phyloP scores from a whole-genome alignment of 345 rosid species.

The Gossypium australe region DNA sequence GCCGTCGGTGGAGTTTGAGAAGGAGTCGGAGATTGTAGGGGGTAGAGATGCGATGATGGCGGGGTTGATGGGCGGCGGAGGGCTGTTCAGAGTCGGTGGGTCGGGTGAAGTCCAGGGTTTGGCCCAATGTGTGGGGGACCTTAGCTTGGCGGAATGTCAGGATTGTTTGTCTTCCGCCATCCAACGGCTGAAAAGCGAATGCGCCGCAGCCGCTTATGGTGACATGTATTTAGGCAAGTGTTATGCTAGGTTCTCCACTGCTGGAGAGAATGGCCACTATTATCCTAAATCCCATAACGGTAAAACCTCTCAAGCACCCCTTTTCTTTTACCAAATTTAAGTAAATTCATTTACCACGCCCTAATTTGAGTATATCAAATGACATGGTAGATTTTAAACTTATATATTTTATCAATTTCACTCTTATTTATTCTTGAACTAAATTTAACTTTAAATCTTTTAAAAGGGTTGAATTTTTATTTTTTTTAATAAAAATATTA shows the following conservation, averaged over 20 bases:
- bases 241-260: slow-evolving; percentile 61
- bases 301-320: neutral
- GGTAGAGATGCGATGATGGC: slow-evolving; percentile 59
- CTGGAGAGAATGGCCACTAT: slow-evolving; percentile 22
- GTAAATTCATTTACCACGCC: neutral
- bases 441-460: too few relatives aligned
- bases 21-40: slow-evolving; percentile 38
- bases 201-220: slow-evolving; percentile 59
- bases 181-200: slow-evolving; percentile 56
- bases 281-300: slow-evolving; percentile 11
- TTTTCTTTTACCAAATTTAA: neutral
- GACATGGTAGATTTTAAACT: neutral
- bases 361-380: too few relatives aligned
- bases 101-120: slow-evolving; percentile 73
- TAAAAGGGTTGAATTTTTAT: too few relatives aligned
- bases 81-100: slow-evolving; percentile 63
- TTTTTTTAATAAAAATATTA: too few relatives aligned
- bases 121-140: slow-evolving; percentile 84
- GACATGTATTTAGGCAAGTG: slow-evolving; percentile 80
- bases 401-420: neutral
- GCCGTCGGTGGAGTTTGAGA: slow-evolving; percentile 65
- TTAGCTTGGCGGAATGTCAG: slow-evolving; percentile 62
- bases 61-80: slow-evolving; percentile 40
- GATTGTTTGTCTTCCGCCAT: slow-evolving; percentile 67
- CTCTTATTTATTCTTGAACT: too few relatives aligned